Evolutionary conservation across 345 rosid genomes (phyloP).

Genomic region (Acer saccharum): DNA sequence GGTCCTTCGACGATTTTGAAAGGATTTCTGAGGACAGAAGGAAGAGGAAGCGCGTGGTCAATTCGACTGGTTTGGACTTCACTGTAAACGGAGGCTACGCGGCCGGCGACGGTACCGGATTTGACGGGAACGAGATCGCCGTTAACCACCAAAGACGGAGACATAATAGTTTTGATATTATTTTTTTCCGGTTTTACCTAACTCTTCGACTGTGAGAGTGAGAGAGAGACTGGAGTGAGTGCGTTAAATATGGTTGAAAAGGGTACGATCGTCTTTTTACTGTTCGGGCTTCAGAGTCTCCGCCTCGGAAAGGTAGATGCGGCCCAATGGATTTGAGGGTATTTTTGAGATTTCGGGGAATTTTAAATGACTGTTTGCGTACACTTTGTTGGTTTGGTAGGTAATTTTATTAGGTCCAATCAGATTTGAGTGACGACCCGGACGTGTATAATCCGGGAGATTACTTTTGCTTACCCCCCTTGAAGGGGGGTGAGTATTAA

Average conservation of each 20-base stretch:
- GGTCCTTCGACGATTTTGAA: slow-evolving; percentile 86
- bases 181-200: slow-evolving; percentile 14
- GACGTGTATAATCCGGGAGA: too few species aligned
- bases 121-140: slow-evolving; percentile 39
- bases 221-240: neutral
- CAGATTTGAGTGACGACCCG: too few species aligned
- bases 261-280: slow-evolving; percentile 16
- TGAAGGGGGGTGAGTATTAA: too few species aligned
- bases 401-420: too few species aligned
- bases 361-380: neutral
- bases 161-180: slow-evolving; percentile 36
- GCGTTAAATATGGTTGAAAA: slow-evolving; percentile 7
- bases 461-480: too few species aligned
- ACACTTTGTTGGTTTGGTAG: neutral
- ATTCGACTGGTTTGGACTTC: slow-evolving; percentile 86
- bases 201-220: slow-evolving; percentile 13
- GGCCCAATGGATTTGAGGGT: neutral
- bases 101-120: slow-evolving; percentile 43
- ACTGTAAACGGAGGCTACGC: slow-evolving; percentile 73
- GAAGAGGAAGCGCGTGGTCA: slow-evolving; percentile 70
- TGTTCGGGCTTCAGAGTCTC: slow-evolving; percentile 28
- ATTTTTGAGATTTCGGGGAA: neutral
- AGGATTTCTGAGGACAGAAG: slow-evolving; percentile 69
- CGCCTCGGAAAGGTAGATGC: slow-evolving; percentile 27
- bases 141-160: slow-evolving; percentile 54